These are phyloP conservation scores for Phytophthora europaea DNA, from an alignment of 352 stramenopile species.

Conservation along the genomic window DNA sequence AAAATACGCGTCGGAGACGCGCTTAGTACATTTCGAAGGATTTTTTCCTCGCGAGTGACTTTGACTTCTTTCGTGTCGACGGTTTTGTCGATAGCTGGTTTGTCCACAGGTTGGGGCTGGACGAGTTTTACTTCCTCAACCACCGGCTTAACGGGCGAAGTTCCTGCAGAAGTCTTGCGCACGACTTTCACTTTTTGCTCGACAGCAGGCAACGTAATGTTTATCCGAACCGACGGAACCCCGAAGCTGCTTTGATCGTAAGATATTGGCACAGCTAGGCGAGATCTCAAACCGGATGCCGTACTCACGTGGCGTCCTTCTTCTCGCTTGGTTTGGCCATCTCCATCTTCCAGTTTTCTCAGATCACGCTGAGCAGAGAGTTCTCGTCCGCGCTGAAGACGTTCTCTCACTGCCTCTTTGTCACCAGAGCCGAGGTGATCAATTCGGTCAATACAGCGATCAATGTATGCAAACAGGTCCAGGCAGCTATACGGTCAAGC, in stretches of 20 bases:
- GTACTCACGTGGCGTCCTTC: background rate
- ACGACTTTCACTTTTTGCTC: constrained; percentile 25
- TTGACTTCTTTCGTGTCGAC: constrained; percentile 2
- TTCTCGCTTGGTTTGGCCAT: background rate
- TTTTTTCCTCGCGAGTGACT: constrained; percentile 2
- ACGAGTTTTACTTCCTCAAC: constrained; percentile 18
- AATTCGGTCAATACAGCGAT: constrained; percentile 42
- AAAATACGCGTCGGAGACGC: constrained; percentile 30
- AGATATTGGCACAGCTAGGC: background rate
- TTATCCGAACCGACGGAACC: constrained; percentile 44
- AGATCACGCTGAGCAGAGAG: constrained; percentile 30
- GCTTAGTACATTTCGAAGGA: constrained; percentile 23
- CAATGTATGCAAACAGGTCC: constrained; percentile 43
- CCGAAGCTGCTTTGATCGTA: constrained; percentile 19
- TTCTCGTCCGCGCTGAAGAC: constrained; percentile 35
- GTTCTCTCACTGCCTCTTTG: constrained; percentile 34
- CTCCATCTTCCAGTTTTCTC: constrained; percentile 8
- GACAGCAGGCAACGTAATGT: constrained; percentile 48
- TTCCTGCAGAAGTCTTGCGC: constrained; percentile 5
- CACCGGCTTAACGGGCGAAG: constrained; percentile 20
- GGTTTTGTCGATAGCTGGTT: background rate
- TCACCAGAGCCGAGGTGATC: constrained; percentile 40
- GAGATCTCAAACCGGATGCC: background rate
- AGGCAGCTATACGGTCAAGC: constrained; percentile 23
- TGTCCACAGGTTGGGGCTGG: background rate